These are phyloP conservation scores for Termitomyces sp. DNA, from an alignment of 768 basidiomycete species.

Conservation along the genomic window DNA sequence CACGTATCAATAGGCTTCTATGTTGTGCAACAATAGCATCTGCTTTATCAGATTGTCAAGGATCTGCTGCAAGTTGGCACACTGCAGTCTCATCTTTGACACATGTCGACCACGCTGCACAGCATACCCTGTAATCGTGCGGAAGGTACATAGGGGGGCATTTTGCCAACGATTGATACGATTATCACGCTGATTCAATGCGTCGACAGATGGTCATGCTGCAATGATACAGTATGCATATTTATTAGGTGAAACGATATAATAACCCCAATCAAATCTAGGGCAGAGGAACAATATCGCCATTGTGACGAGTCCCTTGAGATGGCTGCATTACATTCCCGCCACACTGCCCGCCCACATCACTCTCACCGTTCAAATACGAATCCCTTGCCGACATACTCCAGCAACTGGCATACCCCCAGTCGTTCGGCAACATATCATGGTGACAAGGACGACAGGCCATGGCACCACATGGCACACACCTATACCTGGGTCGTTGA, in stretches of 20 bases:
- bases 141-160: neutral
- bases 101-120: constrained; percentile 15
- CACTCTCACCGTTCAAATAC: constrained; percentile 5
- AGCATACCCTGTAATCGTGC: neutral
- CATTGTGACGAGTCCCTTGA: neutral
- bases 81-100: constrained; percentile 6
- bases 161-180: constrained; percentile 12
- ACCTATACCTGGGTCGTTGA: constrained; percentile 51
- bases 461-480: constrained; percentile 41
- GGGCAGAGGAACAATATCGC: neutral
- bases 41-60: constrained; percentile 15
- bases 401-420: constrained; percentile 2
- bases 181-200: constrained; percentile 32
- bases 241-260: neutral
- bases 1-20: constrained; percentile 7
- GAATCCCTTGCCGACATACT: neutral
- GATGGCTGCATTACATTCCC: constrained; percentile 11
- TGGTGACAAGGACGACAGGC: constrained; percentile 14
- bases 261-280: neutral
- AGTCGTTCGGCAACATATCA: constrained; percentile 6
- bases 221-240: constrained; percentile 11
- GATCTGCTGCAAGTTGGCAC: constrained; percentile 1
- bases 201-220: constrained; percentile 12
- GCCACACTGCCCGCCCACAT: constrained; percentile 2
- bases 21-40: constrained; percentile 9